These are phyloP conservation scores for Wilcoxina mikolae DNA, from an alignment of 495 filamentous ascomycete species.

Conservation along the genomic window DNA sequence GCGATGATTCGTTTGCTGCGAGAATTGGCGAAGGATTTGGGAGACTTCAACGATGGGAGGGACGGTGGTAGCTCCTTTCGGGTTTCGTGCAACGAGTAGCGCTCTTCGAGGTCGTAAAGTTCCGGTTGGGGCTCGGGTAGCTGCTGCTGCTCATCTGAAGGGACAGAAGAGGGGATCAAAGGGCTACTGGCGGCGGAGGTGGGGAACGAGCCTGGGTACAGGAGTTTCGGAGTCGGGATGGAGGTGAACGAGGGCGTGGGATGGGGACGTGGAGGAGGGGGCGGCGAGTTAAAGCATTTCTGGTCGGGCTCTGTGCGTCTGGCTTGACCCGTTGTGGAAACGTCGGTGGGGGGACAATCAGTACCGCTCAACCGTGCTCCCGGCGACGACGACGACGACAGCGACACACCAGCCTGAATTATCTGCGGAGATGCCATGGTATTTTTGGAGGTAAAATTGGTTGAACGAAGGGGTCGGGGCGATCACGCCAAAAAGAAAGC, in stretches of 20 bases:
- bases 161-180: background rate
- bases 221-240: background rate
- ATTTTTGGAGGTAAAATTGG: no score
- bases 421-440: no score
- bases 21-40: background rate
- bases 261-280: background rate
- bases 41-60: background rate
- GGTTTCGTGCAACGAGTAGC: background rate
- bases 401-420: no score
- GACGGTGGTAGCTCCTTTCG: background rate
- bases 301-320: no score
- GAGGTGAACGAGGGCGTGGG: background rate
- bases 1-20: background rate
- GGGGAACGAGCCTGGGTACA: conserved; percentile 1
- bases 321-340: no score
- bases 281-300: no score
- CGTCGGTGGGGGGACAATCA: no score
- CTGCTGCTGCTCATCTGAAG: background rate
- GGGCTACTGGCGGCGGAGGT: background rate
- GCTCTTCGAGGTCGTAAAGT: background rate
- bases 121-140: background rate
- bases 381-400: no score
- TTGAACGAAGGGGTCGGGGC: no score
- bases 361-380: no score
- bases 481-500: no score